These are phyloP conservation scores for Pythium brachiatum DNA, from an alignment of 352 stramenopile genomes.

Conservation along the genomic window DNA sequence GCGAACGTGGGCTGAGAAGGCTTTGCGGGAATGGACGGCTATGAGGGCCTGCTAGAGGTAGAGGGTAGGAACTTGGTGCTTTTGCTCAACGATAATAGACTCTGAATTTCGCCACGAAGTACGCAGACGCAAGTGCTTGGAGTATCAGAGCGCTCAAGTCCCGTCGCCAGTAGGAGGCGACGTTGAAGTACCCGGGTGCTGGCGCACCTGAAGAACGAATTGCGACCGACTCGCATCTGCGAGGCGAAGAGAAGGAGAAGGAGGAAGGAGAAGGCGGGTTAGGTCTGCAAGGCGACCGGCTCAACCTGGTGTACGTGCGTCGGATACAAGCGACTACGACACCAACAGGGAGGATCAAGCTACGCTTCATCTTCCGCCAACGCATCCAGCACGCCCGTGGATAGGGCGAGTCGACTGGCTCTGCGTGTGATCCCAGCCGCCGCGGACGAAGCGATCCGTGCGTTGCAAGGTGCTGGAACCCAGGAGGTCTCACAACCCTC, in stretches of 20 bases:
- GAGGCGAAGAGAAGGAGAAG: background rate
- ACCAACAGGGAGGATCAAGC: background rate
- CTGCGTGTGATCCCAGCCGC: background rate
- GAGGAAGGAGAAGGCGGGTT: constrained; percentile 1
- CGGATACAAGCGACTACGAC: background rate
- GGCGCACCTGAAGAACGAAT: background rate
- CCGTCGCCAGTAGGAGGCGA: background rate
- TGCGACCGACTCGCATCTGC: background rate
- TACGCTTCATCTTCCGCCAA: background rate
- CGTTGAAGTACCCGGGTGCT: background rate
- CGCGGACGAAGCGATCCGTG: background rate
- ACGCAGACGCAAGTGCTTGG: background rate
- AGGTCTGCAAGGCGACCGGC: background rate
- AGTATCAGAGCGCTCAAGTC: constrained; percentile 1
- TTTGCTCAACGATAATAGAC: background rate
- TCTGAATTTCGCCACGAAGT: constrained; percentile 4
- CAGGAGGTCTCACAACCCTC: background rate
- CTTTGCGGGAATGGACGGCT: background rate
- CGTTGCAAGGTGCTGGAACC: background rate
- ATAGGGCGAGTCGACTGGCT: background rate
- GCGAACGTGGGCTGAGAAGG: background rate
- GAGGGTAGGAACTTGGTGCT: background rate
- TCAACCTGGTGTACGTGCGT: background rate
- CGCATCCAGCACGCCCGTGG: background rate
- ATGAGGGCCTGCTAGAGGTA: background rate